Percentiles rank a stretch among this genome's conserved stretches.
Conservation (phyloP, 257 asterid genomes). For the Solanum arcanum region DNA sequence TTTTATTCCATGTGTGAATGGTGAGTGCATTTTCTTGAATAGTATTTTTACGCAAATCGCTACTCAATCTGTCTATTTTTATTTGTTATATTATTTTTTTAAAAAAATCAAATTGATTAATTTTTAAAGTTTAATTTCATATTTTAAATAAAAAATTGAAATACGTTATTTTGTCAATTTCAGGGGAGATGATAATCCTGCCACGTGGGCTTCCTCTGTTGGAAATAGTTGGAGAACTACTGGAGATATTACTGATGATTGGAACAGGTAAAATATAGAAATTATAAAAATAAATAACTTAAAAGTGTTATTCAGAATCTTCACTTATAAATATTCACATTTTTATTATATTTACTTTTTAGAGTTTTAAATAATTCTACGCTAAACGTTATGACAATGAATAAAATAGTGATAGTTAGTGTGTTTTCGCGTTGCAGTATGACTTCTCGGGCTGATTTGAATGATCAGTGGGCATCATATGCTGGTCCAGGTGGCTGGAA, state of each 20-base stretch:
- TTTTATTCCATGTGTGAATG: constrained; percentile 90
- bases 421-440: constrained; percentile 26
- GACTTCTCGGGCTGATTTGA: constrained; percentile 75
- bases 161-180: neutral
- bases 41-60: too few species aligned
- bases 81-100: rapidly evolving
- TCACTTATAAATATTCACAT: neutral
- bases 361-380: neutral
- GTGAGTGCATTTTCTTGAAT: constrained; percentile 1
- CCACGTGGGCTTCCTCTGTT: constrained; percentile 75
- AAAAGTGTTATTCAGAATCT: neutral
- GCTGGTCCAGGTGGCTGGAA: constrained; percentile 98
- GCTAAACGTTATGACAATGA: neutral
- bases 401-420: neutral
- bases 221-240: constrained; percentile 98
- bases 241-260: constrained; percentile 67
- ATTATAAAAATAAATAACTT: too few species aligned
- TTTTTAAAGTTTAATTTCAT: too few species aligned
- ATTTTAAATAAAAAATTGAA: neutral
- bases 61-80: too few species aligned
- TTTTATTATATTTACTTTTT: neutral
- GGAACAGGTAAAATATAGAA: constrained; percentile 49
- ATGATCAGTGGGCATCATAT: constrained; percentile 77
- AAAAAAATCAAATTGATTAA: too few species aligned
- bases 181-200: constrained; percentile 93